phyloP scores from a whole-genome alignment of 441 rosid genomes.

The Corymbia citriodora region DNA sequence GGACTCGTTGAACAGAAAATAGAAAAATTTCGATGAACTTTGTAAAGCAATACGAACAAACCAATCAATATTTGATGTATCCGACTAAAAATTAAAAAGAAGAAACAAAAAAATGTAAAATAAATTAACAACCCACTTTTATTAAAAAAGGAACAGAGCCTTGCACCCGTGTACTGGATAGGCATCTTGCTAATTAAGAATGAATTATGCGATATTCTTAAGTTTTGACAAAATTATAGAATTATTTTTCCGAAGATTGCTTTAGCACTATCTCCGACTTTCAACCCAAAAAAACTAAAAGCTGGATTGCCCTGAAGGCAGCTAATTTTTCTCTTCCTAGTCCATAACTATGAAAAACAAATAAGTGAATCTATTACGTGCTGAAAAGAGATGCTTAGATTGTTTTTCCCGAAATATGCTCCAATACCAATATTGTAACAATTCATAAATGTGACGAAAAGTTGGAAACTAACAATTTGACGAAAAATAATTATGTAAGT shows the following conservation, averaged over 20 bases:
- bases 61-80: not conserved
- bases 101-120: not conserved
- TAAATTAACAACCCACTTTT: not conserved
- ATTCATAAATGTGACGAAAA: not conserved
- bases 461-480: not conserved
- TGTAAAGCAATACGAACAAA: not conserved
- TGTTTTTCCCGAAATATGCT: not conserved
- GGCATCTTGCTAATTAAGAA: not conserved
- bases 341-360: not conserved
- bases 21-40: not conserved
- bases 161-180: not conserved
- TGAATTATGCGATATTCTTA: not conserved
- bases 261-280: not conserved
- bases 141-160: not conserved
- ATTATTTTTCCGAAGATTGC: not conserved
- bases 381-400: not conserved
- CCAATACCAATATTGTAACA: not conserved
- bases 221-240: not conserved
- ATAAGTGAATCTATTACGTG: not conserved
- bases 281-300: not conserved
- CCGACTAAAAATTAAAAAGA: not conserved
- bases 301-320: not conserved
- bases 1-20: not conserved
- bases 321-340: not conserved
- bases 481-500: not conserved